These are phyloP conservation scores for Colletotrichum somersetense DNA, from an alignment of 2,329 filamentous ascomycete species.

Conservation along the genomic window DNA sequence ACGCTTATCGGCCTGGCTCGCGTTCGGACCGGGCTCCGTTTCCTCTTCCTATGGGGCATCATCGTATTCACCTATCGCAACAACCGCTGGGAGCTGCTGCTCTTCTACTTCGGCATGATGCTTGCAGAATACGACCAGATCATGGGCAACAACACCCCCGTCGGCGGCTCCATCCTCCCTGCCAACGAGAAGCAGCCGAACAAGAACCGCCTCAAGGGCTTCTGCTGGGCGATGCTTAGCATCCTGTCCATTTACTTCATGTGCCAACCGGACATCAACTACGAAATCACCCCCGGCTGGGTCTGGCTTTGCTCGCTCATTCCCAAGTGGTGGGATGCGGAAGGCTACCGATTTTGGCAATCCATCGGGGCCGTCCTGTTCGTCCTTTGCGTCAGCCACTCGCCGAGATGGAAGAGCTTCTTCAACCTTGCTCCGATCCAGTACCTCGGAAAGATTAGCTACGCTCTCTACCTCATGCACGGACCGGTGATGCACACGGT, in stretches of 20 bases:
- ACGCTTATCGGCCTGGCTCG: conserved; percentile 63
- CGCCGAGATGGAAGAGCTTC: conserved; percentile 60
- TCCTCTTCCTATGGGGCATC: conserved; percentile 56
- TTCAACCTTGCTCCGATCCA: conserved; percentile 65
- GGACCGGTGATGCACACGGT: conserved; percentile 66
- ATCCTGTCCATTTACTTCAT: conserved; percentile 66
- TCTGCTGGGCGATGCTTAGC: conserved; percentile 56
- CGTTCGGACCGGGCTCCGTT: conserved; percentile 57
- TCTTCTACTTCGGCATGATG: conserved; percentile 62
- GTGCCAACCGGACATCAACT: conserved; percentile 58
- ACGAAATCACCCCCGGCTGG: conserved; percentile 64
- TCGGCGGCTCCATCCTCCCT: conserved; percentile 43
- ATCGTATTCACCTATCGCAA: conserved; percentile 61
- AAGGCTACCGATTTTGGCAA: conserved; percentile 69
- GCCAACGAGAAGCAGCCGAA: conserved; percentile 43
- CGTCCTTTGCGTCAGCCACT: conserved; percentile 63
- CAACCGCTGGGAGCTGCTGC: conserved; percentile 66
- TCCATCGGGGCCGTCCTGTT: conserved; percentile 65
- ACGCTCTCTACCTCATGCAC: conserved; percentile 72
- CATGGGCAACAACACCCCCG: conserved; percentile 53
- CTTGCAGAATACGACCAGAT: conserved; percentile 68
- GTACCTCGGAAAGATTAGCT: conserved; percentile 72
- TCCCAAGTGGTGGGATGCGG: conserved; percentile 62
- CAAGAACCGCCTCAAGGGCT: conserved; percentile 24
- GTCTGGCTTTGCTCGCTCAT: conserved; percentile 61